Percentiles rank a stretch among this genome's conserved stretches.
Evolutionary conservation across 2,329 filamentous ascomycete genomes (phyloP).

Genomic region (Alternaria solani): DNA sequence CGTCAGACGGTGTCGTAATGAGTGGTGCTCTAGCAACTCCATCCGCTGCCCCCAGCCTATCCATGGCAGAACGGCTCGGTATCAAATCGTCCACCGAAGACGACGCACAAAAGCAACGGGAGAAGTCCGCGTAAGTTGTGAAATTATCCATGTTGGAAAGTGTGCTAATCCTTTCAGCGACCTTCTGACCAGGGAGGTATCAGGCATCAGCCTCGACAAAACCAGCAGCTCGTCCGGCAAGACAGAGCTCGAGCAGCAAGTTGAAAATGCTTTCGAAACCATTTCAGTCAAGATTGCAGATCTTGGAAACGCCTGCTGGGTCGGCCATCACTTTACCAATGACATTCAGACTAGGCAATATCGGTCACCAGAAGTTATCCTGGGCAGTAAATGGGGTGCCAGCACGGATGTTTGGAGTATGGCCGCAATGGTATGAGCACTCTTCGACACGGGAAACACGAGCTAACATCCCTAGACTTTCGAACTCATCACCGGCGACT

Average conservation of each 20-base stretch:
- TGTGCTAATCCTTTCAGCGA: conserved; percentile 65
- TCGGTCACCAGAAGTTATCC: conserved; percentile 93
- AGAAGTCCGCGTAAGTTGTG: conserved; percentile 85
- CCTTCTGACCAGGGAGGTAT: conserved; percentile 89
- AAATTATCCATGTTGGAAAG: not conserved
- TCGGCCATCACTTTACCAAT: conserved; percentile 98
- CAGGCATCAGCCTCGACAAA: conserved; percentile 89
- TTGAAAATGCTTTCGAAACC: conserved; percentile 73
- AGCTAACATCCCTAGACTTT: conserved; percentile 73
- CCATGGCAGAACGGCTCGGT: conserved; percentile 67
- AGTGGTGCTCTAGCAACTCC: conserved; percentile 63
- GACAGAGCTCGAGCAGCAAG: conserved; percentile 51
- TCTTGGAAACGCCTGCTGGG: conserved; percentile 98
- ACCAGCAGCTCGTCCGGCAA: conserved; percentile 62
- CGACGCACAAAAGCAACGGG: conserved; percentile 75
- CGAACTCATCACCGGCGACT: conserved; percentile 96
- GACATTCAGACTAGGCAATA: conserved; percentile 99
- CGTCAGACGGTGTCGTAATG: conserved; percentile 60
- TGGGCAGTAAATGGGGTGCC: conserved; percentile 98
- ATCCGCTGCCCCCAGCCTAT: conserved; percentile 56
- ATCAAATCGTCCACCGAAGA: conserved; percentile 62
- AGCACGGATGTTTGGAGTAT: conserved; percentile 99
- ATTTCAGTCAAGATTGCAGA: conserved; percentile 99
- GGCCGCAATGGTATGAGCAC: conserved; percentile 86
- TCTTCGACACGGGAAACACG: not conserved